phyloP scores from a whole-genome alignment of 768 basidiomycete species.

The Amanita muscaria region DNA sequence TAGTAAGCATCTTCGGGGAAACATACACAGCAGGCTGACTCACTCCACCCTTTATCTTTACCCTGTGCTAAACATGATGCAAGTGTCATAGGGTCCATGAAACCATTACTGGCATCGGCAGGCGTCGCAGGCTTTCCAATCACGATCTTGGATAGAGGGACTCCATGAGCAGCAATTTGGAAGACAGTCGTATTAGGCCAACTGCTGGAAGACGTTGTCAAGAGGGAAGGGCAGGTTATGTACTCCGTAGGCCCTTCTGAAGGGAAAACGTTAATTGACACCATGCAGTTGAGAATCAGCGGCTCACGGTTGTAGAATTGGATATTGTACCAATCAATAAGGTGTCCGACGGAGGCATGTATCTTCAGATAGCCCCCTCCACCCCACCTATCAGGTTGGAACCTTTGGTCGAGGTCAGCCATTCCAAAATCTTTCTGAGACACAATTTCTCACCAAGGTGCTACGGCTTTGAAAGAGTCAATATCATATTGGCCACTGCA shows the following conservation, averaged over 20 bases:
- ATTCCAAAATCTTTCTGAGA: not conserved
- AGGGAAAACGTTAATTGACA: not conserved
- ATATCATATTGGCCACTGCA: not conserved
- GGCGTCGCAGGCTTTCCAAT: constrained; percentile 52
- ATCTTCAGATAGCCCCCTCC: constrained; percentile 51
- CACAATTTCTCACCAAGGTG: not conserved
- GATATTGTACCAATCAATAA: constrained; percentile 62
- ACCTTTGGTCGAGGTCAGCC: constrained; percentile 22
- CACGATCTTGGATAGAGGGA: constrained; percentile 46
- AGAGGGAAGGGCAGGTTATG: constrained; percentile 42
- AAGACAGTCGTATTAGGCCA: constrained; percentile 48
- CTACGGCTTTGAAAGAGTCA: not conserved
- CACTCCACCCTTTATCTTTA: not conserved
- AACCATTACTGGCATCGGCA: constrained; percentile 39
- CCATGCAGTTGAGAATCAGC: not conserved
- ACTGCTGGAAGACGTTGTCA: constrained; percentile 37
- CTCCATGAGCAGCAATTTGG: constrained; percentile 41
- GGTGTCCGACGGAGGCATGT: constrained; percentile 39
- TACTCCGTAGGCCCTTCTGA: constrained; percentile 45
- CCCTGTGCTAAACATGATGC: constrained; percentile 42
- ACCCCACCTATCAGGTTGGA: constrained; percentile 31
- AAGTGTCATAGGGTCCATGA: constrained; percentile 40
- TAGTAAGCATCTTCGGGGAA: not conserved
- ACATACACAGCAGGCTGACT: not conserved
- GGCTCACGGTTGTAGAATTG: constrained; percentile 27